Evolutionary conservation across 495 filamentous ascomycete genomes (phyloP), one percentile per base, ranked within the genome.

Genomic region (Massariosphaeria phaeospora): DNA sequence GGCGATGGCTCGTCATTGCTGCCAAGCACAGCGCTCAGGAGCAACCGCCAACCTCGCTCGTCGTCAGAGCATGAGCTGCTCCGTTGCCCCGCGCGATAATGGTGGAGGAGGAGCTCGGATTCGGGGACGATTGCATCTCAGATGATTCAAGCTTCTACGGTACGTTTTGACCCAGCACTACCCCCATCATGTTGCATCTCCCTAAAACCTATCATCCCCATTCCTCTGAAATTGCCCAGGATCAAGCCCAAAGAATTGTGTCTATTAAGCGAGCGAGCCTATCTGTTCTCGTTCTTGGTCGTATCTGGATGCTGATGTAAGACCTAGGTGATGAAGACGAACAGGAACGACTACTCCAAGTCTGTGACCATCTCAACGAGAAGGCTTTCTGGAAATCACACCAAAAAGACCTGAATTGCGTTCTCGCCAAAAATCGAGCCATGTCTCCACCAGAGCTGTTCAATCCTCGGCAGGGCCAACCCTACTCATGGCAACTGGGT

Each of bases 401-500:
- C 43, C 27, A 48, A 4, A 38, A 26, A 15, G 21, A 36, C n/a
- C 25, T 56, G 2, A 62, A 56, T 33, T 25, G 11, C 15, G 17
- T 51, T 26, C 27, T 48, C n/a, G 25, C 24, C 1, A 54, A 45
- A 29, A 26, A 18, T 13, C 13, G 45, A 17, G 17, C 21, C n/a
- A 46, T 33, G 39, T 23, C 48, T 15, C 20, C 48, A 6, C 26
- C 57, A 0, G 48, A 64, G 17, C 46, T 72, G 11, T 67, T 77
- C 63, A 80, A 84, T 62, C 68, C 61, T 0, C 80, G 70, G 61
- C 69, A 67, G 50, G 68, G 66, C 51, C 52, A 61, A 10, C 59
- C 61, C 33, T 69, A 64, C 55, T 77, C 68, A 23, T 72, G 73
- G 59, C 79, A 83, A 51, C 67, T 79, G 24, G 67, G 64, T 34